A percentile compares a stretch with the other conserved stretches of the same genome.
Evolutionary conservation across 2,329 filamentous ascomycete species (phyloP).

Genomic region (Talaromyces sp.): DNA sequence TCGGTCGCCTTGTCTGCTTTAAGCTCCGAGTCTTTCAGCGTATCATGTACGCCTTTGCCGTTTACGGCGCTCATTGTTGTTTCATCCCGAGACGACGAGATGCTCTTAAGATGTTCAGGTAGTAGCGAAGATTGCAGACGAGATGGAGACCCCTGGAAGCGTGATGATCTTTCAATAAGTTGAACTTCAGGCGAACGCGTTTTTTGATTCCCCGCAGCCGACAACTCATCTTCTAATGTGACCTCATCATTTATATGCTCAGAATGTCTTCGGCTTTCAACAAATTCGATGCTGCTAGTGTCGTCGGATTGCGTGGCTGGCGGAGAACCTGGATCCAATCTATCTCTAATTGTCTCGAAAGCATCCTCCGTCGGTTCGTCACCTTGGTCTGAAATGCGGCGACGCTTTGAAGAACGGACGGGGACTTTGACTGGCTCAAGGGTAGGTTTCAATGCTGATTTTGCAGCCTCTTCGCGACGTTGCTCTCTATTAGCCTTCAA

Average conservation of each 20-base stretch:
- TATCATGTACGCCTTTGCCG: neutral
- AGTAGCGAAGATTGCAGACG: neutral
- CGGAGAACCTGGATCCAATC: neutral
- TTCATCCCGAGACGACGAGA: neutral
- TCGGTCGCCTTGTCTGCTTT: conserved; percentile 4
- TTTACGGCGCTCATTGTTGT: neutral
- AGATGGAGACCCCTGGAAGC: neutral
- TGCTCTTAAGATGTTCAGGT: neutral
- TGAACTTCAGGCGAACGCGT: neutral
- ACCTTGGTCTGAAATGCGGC: conserved; percentile 24
- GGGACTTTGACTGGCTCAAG: neutral
- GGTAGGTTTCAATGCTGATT: conserved; percentile 10
- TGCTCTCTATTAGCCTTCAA: conserved; percentile 40
- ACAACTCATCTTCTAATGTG: neutral
- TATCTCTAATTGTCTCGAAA: neutral
- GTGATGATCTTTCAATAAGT: neutral
- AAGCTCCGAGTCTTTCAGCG: neutral
- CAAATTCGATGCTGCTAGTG: neutral
- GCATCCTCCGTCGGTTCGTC: conserved; percentile 13
- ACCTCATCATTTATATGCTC: neutral
- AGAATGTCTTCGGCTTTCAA: neutral
- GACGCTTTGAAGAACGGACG: conserved; percentile 23
- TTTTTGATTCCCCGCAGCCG: neutral
- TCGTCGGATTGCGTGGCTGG: neutral
- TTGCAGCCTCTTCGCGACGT: conserved; percentile 25